Percentiles rank a stretch among this genome's conserved stretches.
These are phyloP conservation scores for Blastocystis sp. DNA, from an alignment of 352 stramenopile species.

Conservation along the genomic window DNA sequence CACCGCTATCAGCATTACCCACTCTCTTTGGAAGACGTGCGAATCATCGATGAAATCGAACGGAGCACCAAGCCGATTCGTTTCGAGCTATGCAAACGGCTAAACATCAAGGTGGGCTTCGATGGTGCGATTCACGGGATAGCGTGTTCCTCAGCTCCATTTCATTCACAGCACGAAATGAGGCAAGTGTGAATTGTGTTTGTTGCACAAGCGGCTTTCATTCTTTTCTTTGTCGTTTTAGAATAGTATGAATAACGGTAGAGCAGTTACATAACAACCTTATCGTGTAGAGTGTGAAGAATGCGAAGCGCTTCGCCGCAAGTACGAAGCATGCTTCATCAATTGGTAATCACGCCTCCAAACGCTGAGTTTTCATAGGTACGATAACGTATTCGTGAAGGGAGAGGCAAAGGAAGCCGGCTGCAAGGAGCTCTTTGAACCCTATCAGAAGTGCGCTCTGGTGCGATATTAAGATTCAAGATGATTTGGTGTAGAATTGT, in stretches of 20 bases:
- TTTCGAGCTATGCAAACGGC: conserved; percentile 15
- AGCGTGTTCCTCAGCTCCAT: conserved; percentile 61
- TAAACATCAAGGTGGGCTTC: conserved; percentile 33
- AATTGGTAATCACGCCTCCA: neutral
- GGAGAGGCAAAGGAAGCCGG: conserved; percentile 34
- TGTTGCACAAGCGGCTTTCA: neutral
- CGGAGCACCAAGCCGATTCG: conserved; percentile 20
- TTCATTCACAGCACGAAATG: conserved; percentile 45
- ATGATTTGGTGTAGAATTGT: conserved; percentile 26
- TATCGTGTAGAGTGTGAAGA: conserved; percentile 45
- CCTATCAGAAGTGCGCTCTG: conserved; percentile 39
- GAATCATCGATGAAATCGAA: conserved; percentile 43
- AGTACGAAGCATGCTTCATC: conserved; percentile 66
- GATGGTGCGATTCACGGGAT: neutral
- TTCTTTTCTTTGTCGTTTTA: conserved; percentile 4
- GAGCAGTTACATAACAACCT: neutral
- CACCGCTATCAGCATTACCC: conserved; percentile 37
- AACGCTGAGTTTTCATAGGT: conserved; percentile 8
- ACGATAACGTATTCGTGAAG: conserved; percentile 51
- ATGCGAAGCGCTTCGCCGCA: conserved; percentile 43
- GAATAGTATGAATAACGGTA: conserved; percentile 52
- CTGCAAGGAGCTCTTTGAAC: conserved; percentile 38
- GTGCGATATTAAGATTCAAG: neutral
- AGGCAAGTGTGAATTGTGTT: neutral
- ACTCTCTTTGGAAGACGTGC: conserved; percentile 8